Evolutionary conservation across 2,329 filamentous ascomycete species (phyloP).

Genomic region (Apiospora koreana): DNA sequence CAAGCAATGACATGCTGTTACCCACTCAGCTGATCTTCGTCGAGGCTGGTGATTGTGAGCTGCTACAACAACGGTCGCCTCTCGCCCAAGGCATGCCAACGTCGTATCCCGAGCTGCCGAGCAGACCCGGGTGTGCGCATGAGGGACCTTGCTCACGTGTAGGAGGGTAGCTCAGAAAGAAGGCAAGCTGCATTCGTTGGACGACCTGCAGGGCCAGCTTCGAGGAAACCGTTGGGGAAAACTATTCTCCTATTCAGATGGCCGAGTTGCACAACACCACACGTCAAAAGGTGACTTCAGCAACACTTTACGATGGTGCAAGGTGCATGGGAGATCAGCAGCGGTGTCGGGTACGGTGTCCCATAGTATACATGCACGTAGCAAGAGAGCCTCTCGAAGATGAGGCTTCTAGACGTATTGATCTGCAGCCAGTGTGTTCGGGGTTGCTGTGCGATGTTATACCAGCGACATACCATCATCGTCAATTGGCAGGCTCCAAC

Average conservation of each 20-base stretch:
- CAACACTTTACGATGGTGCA: background rate
- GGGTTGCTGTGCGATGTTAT: background rate
- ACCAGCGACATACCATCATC: background rate
- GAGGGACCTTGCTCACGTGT: conserved; percentile 3
- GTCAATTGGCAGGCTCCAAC: background rate
- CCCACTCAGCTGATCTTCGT: background rate
- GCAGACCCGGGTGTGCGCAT: background rate
- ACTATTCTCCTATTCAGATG: conserved; percentile 27
- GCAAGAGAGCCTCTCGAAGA: background rate
- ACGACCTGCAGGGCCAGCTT: conserved; percentile 18
- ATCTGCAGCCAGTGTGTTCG: background rate
- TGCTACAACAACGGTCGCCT: background rate
- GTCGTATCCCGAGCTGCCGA: background rate
- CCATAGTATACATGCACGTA: background rate
- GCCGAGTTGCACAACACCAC: conserved; percentile 24
- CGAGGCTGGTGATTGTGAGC: background rate
- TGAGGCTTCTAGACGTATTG: background rate
- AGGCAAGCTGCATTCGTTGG: conserved; percentile 3
- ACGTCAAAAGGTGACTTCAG: conserved; percentile 21
- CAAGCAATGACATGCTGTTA: background rate
- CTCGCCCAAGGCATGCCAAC: background rate
- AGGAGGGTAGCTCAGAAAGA: conserved; percentile 11
- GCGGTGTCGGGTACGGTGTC: background rate
- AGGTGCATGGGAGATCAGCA: background rate
- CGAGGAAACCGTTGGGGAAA: conserved; percentile 21